Evolutionary conservation across 2,329 filamentous ascomycete genomes (phyloP).

Genomic region (Pseudogymnoascus sp.): DNA sequence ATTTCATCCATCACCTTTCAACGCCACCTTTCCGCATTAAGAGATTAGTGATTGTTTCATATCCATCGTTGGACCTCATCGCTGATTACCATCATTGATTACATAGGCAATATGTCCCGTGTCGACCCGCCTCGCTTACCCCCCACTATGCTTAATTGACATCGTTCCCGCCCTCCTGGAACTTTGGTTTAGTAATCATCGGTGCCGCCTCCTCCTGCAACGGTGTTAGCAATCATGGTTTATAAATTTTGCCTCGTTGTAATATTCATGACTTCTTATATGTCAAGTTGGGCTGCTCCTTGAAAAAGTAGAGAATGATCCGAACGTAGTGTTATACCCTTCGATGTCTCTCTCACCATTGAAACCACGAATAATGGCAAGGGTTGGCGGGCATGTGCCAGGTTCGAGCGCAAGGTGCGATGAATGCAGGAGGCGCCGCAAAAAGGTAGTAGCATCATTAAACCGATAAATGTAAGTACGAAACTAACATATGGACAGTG

Average conservation of each 20-base stretch:
- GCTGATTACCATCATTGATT: too few species aligned
- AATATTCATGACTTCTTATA: background rate
- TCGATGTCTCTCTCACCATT: background rate
- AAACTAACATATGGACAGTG: background rate
- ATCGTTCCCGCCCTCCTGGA: background rate
- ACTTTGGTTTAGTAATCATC: background rate
- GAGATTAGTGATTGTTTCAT: too few species aligned
- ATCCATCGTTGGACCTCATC: too few species aligned
- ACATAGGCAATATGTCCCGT: too few species aligned
- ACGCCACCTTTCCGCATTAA: too few species aligned
- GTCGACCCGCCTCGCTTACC: too few species aligned
- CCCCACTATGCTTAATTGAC: background rate
- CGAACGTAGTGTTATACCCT: background rate
- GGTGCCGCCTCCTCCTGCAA: background rate
- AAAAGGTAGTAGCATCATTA: background rate
- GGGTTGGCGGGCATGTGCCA: background rate
- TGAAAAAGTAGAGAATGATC: background rate
- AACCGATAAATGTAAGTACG: background rate
- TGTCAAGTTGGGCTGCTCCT: background rate
- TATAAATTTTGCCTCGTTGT: background rate
- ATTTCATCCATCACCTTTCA: too few species aligned
- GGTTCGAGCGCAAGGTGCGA: background rate
- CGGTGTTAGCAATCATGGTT: background rate
- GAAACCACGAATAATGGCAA: background rate
- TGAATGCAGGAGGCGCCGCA: background rate